These are phyloP conservation scores for Tetracentron sinense DNA, from an alignment of 164 flowering plant genomes.

Conservation along the genomic window DNA sequence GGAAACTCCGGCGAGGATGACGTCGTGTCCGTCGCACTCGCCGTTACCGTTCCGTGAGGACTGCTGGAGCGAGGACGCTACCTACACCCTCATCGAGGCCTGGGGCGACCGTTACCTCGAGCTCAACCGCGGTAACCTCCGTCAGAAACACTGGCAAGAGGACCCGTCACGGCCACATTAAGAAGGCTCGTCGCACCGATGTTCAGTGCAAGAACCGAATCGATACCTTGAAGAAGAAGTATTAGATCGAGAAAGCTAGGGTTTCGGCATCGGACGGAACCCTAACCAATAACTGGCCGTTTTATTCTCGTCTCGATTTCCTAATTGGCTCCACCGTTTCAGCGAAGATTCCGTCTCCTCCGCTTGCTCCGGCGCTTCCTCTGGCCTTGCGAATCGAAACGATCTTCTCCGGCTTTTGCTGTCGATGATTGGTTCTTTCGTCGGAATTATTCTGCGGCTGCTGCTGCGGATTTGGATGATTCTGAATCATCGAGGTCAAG, in stretches of 20 bases:
- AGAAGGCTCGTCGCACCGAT: constrained; percentile 69
- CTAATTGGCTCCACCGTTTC: not conserved
- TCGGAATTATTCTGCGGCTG: constrained; percentile 55
- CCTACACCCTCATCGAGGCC: constrained; percentile 65
- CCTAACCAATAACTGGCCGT: constrained; percentile 25
- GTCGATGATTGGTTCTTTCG: constrained; percentile 37
- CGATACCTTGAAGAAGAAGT: constrained; percentile 94
- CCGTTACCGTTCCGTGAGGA: constrained; percentile 67
- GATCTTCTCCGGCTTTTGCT: constrained; percentile 20
- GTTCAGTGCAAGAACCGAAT: constrained; percentile 95
- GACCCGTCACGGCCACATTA: constrained; percentile 55
- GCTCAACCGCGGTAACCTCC: constrained; percentile 81
- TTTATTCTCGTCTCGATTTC: constrained; percentile 22
- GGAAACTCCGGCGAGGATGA: constrained; percentile 6
- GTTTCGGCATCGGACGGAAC: constrained; percentile 40
- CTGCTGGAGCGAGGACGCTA: constrained; percentile 90
- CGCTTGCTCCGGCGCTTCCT: constrained; percentile 17
- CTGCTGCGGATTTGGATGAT: constrained; percentile 43
- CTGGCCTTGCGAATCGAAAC: constrained; percentile 30
- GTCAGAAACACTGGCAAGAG: constrained; percentile 88
- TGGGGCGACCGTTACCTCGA: constrained; percentile 81
- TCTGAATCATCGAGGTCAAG: constrained; percentile 31
- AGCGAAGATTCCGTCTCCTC: constrained; percentile 19
- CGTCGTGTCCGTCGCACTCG: constrained; percentile 5
- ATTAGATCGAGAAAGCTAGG: constrained; percentile 73